Evolutionary conservation across 306 rosid genomes (phyloP).

Genomic region (Hippophae tibetana): DNA sequence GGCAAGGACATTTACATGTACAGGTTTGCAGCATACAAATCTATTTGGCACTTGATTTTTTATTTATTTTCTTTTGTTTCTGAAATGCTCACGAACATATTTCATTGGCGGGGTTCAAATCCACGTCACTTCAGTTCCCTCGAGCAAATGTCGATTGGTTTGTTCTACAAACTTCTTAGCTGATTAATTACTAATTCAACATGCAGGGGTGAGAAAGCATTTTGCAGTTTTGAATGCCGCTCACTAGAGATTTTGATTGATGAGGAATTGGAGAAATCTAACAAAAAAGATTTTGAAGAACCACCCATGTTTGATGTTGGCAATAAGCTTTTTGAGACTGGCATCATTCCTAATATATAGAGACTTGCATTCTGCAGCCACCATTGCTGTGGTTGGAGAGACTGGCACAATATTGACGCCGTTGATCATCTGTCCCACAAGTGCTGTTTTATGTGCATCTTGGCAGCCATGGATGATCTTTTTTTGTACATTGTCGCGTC

Average conservation of each 20-base stretch:
- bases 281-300: slow-evolving; percentile 19
- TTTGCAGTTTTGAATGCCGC: slow-evolving; percentile 79
- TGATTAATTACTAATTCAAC: background rate
- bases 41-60: background rate
- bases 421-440: slow-evolving; percentile 58
- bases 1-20: slow-evolving; percentile 82
- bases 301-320: slow-evolving; percentile 26
- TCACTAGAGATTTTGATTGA: slow-evolving; percentile 59
- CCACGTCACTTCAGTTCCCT: no score
- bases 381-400: slow-evolving; percentile 21
- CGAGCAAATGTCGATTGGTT: no score
- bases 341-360: slow-evolving; percentile 38
- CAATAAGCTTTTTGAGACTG: slow-evolving; percentile 35
- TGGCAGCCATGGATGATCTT: slow-evolving; percentile 91
- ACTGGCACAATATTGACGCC: slow-evolving; percentile 22
- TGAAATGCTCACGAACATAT: no score
- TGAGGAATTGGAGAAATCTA: slow-evolving; percentile 51
- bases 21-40: slow-evolving; percentile 38
- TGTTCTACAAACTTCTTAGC: background rate
- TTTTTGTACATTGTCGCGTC: slow-evolving; percentile 70
- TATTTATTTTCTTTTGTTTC: background rate
- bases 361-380: slow-evolving; percentile 14
- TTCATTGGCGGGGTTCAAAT: no score
- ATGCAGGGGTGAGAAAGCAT: slow-evolving; percentile 82
- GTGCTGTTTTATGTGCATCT: slow-evolving; percentile 76